Conservation (phyloP, 2,329 filamentous ascomycete genomes). For the Nakataea oryzae region DNA sequence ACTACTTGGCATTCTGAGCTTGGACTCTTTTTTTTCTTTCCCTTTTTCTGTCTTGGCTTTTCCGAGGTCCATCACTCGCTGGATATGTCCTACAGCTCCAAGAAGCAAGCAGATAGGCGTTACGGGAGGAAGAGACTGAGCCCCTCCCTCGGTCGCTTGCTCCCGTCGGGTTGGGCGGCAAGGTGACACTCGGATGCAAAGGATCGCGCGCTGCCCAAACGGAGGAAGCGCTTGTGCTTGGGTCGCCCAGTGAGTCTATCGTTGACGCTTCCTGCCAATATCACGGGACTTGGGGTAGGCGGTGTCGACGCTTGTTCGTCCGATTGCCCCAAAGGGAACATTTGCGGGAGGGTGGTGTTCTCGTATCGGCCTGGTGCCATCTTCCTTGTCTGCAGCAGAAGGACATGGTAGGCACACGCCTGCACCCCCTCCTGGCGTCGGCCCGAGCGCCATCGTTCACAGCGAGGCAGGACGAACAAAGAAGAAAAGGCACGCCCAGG, state of each 20-base stretch:
- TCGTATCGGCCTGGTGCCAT: not conserved
- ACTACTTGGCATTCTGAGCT: not conserved
- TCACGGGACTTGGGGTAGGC: not conserved
- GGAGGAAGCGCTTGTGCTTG: too few species aligned
- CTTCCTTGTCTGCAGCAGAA: not conserved
- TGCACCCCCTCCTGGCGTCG: not conserved
- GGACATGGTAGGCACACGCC: not conserved
- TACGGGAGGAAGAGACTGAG: not conserved
- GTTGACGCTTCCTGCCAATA: not conserved
- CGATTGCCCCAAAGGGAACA: not conserved
- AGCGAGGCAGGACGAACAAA: not conserved
- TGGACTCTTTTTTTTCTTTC: not conserved
- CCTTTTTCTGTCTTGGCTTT: too few species aligned
- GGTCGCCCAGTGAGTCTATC: too few species aligned
- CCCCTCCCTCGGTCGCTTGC: not conserved
- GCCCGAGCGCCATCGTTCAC: not conserved
- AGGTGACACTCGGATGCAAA: not conserved
- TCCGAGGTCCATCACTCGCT: not conserved
- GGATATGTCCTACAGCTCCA: not conserved
- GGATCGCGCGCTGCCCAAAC: not conserved
- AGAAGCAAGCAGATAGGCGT: not conserved
- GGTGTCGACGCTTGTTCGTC: not conserved
- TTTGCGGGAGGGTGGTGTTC: not conserved
- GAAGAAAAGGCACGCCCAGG: not conserved
- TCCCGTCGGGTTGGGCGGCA: not conserved